A percentile compares a stretch with the other conserved stretches of the same genome.
phyloP scores from a whole-genome alignment of 805 yeast genomes.

The Scheffersomyces lignosus region DNA sequence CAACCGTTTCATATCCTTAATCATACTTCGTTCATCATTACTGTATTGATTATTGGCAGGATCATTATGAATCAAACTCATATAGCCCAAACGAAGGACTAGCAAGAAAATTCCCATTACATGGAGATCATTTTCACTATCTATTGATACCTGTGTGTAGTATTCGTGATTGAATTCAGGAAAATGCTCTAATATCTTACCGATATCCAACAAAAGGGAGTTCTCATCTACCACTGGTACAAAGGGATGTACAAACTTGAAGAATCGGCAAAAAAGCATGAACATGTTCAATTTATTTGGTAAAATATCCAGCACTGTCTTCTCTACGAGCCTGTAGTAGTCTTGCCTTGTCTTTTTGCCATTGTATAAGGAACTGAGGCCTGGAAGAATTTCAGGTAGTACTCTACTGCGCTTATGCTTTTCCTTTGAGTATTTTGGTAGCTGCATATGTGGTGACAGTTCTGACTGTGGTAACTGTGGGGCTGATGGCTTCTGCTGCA shows the following conservation, averaged over 20 bases:
- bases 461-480: too few relatives aligned
- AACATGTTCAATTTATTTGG: conserved; percentile 27
- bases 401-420: background rate
- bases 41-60: conserved; percentile 24
- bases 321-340: conserved; percentile 27
- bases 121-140: conserved; percentile 31
- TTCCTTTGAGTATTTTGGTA: too few relatives aligned
- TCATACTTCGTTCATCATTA: conserved; percentile 25
- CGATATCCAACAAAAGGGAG: conserved; percentile 24
- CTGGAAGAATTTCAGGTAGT: conserved; percentile 16
- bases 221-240: conserved; percentile 36
- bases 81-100: conserved; percentile 34
- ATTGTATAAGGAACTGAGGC: conserved; percentile 20
- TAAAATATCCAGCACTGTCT: conserved; percentile 27
- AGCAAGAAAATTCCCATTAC: conserved; percentile 31
- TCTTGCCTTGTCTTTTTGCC: conserved; percentile 19
- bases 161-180: conserved; percentile 17
- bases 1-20: conserved; percentile 30
- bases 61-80: conserved; percentile 39
- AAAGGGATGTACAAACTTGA: conserved; percentile 41
- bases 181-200: conserved; percentile 21
- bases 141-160: conserved; percentile 22
- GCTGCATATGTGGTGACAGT: too few relatives aligned
- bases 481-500: too few relatives aligned
- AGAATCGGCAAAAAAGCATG: conserved; percentile 31